Conservation (phyloP, 495 filamentous ascomycete genomes). For the Penicillium antarcticum region DNA sequence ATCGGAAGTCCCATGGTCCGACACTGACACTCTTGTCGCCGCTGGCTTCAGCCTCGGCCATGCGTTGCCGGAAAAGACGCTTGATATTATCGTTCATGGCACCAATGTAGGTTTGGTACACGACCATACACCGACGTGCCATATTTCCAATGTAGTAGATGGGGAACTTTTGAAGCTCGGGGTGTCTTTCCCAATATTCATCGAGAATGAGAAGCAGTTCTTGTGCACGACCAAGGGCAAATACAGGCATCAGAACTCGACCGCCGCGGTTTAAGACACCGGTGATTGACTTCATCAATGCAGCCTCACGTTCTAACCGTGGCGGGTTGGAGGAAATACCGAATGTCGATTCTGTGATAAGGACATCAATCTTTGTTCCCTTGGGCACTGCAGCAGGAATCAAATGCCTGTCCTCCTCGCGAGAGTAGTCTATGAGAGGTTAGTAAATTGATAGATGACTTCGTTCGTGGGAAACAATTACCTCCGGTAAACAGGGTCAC, state of each 20-base stretch:
- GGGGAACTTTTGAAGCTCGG: constrained; percentile 80
- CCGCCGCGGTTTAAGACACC: constrained; percentile 85
- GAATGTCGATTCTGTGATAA: constrained; percentile 97
- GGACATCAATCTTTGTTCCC: constrained; percentile 83
- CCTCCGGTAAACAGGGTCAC: constrained; percentile 91
- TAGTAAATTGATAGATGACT: not conserved
- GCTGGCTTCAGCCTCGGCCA: constrained; percentile 79
- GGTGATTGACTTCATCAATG: constrained; percentile 92
- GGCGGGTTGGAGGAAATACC: constrained; percentile 90
- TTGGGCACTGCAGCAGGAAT: constrained; percentile 85
- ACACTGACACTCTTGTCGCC: constrained; percentile 67
- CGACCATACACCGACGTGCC: constrained; percentile 94
- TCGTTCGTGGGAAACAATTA: not conserved
- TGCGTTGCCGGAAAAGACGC: constrained; percentile 76
- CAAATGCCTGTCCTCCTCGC: constrained; percentile 90
- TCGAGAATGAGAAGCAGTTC: constrained; percentile 92
- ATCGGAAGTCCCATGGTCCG: constrained; percentile 95
- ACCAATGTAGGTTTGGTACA: constrained; percentile 95
- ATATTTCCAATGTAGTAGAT: constrained; percentile 97
- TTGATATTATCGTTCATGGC: constrained; percentile 99
- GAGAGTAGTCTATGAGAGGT: constrained; percentile 68
- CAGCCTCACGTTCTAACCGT: constrained; percentile 81
- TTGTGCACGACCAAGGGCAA: constrained; percentile 89
- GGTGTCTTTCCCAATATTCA: constrained; percentile 90
- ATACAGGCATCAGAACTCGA: constrained; percentile 90